Evolutionary conservation across 2,329 filamentous ascomycete genomes (phyloP).

Genomic region (Penicillium sp.): DNA sequence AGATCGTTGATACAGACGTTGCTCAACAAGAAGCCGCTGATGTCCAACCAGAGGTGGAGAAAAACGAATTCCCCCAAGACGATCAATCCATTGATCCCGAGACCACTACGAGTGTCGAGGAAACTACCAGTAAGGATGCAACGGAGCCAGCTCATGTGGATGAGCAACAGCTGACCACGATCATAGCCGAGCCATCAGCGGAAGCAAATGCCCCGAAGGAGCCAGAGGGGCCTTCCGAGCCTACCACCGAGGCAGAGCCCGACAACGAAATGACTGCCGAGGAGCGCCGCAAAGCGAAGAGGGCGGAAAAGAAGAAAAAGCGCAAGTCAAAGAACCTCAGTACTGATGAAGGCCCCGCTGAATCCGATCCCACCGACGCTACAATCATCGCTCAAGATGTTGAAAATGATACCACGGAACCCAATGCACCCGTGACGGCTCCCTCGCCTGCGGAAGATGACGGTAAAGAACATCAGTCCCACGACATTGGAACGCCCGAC

Average conservation of each 20-base stretch:
- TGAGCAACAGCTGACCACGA: neutral
- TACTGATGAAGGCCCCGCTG: conserved; percentile 6
- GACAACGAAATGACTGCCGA: conserved; percentile 36
- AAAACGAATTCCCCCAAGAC: neutral
- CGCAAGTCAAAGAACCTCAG: conserved; percentile 33
- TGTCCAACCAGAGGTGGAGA: neutral
- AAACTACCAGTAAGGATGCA: conserved; percentile 9
- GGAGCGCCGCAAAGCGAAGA: conserved; percentile 50
- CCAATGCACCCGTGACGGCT: conserved; percentile 27
- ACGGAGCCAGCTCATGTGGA: neutral
- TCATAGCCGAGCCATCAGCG: neutral
- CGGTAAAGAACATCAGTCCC: conserved; percentile 48
- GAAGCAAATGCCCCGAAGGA: conserved; percentile 2
- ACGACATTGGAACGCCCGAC: conserved; percentile 38
- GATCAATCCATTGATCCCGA: neutral
- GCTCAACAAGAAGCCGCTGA: neutral
- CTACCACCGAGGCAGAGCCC: conserved; percentile 15
- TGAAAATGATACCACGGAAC: conserved; percentile 19
- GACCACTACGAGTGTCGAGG: neutral
- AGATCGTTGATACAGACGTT: neutral
- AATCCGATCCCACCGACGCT: conserved; percentile 3
- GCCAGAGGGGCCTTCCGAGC: conserved; percentile 4
- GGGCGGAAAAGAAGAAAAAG: conserved; percentile 43
- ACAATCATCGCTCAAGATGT: conserved; percentile 13
- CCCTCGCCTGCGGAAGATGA: conserved; percentile 40